Base-by-base conservation (phyloP, 768 basidiomycete species). In the Boletus reticuloceps region DNA sequence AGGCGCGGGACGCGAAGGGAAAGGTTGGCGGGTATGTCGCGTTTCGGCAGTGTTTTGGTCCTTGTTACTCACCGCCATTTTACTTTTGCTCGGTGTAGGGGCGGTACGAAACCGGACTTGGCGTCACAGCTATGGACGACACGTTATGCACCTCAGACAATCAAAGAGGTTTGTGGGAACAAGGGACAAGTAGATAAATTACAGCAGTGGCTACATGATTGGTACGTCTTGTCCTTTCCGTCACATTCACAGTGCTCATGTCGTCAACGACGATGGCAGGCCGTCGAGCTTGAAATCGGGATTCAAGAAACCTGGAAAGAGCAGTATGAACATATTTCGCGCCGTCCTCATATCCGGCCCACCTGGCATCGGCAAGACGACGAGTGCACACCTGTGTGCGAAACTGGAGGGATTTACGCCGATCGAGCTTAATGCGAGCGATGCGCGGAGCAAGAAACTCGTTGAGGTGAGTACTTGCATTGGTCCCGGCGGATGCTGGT, bases 361-460 rank as follows among this genome's bases (percentile, higher is more conserved):
- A 2, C 97, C 97, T 16, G 97, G 97, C 9, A 97, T 98, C 49
- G 97, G 96, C 22, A 99, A 98, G 76, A 99, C 97, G 5, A 97
- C 94, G 1, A 88, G 89, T 56, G 97, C 96, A 3, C 97, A 99
- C 72, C 67, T 99, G 29, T 88, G 89, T 61, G 95, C 95, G 2
- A 89, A 90, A 65, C 72, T 91, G n/a, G 91, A 82, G 29, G 96
- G 95, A 0, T 97, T 88, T 62, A 91, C 87, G 3, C 89, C 95
- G 1, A 91, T 99, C 54, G 97, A 99, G 67, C 77, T 98, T 54
- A 99, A 99, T 65, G 97, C 97, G 2, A 96, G 94, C 71, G 97
- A 98, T 63, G 80, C 90, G 2, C 77, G 97, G 56, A 98, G 94
- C 69, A 98, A 98, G 79, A 97, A 96, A 72, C 83, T 99, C 37